A percentile compares a stretch with the other conserved stretches of the same genome.
phyloP scores from a whole-genome alignment of 2,329 filamentous ascomycete genomes.

The Endothia cerciana region DNA sequence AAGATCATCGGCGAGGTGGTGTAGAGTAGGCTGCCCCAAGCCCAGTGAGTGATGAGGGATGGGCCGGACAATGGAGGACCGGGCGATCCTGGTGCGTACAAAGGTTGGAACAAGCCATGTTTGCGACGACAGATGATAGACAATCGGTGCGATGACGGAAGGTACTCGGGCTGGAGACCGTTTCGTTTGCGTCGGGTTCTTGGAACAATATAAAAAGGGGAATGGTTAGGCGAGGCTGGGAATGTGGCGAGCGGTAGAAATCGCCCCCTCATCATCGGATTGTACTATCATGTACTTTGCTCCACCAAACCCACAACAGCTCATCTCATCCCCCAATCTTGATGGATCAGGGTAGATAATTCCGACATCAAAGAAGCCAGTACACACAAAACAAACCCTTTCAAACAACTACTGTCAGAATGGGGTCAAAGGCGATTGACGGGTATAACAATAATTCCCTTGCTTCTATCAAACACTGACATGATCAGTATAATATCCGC shows the following conservation, averaged over 20 bases:
- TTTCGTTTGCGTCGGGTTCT: conserved; percentile 1
- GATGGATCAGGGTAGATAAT: conserved; percentile 3
- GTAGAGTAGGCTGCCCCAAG: conserved; percentile 45
- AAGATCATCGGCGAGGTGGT: conserved; percentile 98
- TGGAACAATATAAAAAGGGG: background rate
- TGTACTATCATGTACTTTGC: conserved; percentile 27
- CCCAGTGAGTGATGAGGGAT: background rate
- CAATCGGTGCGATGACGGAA: conserved; percentile 18
- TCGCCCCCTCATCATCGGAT: conserved; percentile 3
- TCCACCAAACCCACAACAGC: conserved; percentile 16
- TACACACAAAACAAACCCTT: conserved; percentile 5
- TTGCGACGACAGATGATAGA: conserved; percentile 24
- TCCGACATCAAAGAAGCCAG: background rate
- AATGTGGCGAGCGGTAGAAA: background rate
- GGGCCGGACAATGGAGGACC: background rate
- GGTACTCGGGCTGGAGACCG: background rate
- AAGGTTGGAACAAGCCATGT: background rate
- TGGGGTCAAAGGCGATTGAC: too few relatives aligned
- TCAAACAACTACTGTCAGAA: too few relatives aligned
- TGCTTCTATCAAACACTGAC: background rate
- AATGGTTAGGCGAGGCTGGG: background rate
- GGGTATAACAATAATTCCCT: background rate
- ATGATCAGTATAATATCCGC: background rate
- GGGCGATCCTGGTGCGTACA: background rate
- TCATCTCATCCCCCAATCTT: conserved; percentile 5